A percentile compares a stretch with the other conserved stretches of the same genome.
Evolutionary conservation across 208 protist genomes (phyloP).

Genomic region (Leishmania gerbilli): DNA sequence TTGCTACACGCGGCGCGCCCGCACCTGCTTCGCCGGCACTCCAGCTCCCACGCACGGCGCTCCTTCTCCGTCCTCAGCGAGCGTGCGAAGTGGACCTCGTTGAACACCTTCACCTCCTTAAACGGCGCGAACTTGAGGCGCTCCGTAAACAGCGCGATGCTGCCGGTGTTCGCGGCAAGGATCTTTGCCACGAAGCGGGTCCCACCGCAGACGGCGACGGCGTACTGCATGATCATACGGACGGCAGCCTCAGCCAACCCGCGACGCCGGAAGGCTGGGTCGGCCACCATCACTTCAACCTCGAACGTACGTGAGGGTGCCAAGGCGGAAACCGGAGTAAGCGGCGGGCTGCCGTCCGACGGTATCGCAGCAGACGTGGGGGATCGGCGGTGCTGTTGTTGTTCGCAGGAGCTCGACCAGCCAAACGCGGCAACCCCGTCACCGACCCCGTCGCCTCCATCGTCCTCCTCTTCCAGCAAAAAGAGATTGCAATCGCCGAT

Average conservation of each 20-base stretch:
- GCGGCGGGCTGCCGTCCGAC: neutral
- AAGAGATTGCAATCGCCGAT: constrained; percentile 94
- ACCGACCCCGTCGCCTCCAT: constrained; percentile 15
- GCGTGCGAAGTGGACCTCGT: constrained; percentile 70
- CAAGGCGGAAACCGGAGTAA: neutral
- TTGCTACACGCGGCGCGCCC: constrained; percentile 3
- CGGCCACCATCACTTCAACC: constrained; percentile 92
- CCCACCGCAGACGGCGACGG: constrained; percentile 56
- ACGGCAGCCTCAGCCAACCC: constrained; percentile 81
- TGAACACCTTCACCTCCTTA: constrained; percentile 85
- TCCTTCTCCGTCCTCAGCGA: constrained; percentile 35
- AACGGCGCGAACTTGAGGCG: constrained; percentile 67
- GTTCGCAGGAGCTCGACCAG: neutral
- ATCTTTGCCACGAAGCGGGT: constrained; percentile 91
- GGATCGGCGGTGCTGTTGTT: neutral
- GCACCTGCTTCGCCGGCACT: constrained; percentile 24
- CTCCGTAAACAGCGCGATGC: constrained; percentile 71
- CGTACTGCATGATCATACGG: constrained; percentile 88
- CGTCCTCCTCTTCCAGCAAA: constrained; percentile 44
- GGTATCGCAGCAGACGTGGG: neutral
- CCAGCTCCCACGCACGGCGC: constrained; percentile 25
- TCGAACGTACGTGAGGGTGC: constrained; percentile 60
- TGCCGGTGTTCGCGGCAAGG: constrained; percentile 69
- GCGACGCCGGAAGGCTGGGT: constrained; percentile 54
- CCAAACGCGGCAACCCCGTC: neutral